These are phyloP conservation scores for Leccinum variicolor DNA, from an alignment of 768 basidiomycete species.

Conservation along the genomic window DNA sequence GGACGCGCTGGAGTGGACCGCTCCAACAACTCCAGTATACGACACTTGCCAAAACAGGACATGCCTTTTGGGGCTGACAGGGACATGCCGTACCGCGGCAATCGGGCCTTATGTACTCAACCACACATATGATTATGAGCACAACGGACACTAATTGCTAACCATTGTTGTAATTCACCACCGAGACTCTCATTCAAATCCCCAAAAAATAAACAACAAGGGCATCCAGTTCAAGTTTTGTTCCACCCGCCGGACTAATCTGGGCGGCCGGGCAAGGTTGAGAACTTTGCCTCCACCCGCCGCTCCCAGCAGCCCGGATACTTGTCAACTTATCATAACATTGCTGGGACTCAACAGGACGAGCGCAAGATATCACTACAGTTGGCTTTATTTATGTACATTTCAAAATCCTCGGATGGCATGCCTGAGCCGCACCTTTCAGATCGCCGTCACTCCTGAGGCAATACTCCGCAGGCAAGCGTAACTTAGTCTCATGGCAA, in stretches of 20 bases:
- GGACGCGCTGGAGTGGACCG: neutral
- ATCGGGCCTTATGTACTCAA: slow-evolving; percentile 29
- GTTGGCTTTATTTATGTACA: slow-evolving; percentile 8
- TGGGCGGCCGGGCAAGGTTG: neutral
- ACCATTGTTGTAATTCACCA: neutral
- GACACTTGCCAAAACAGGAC: slow-evolving; percentile 15
- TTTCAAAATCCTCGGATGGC: slow-evolving; percentile 10
- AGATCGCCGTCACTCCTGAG: slow-evolving; percentile 1
- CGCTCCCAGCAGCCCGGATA: neutral
- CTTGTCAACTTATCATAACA: neutral
- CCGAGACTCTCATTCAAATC: neutral
- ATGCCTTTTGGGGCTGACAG: slow-evolving; percentile 26
- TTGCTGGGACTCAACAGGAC: slow-evolving; percentile 1
- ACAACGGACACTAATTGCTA: slow-evolving; percentile 5
- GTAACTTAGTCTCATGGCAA: neutral
- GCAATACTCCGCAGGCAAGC: slow-evolving; percentile 2
- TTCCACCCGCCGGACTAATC: neutral
- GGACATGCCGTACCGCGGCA: slow-evolving; percentile 28
- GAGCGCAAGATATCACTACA: slow-evolving; percentile 5
- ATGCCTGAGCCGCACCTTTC: slow-evolving; percentile 2
- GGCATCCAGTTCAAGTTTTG: neutral
- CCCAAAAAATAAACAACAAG: neutral
- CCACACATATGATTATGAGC: neutral
- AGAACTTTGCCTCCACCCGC: neutral
- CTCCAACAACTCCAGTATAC: slow-evolving; percentile 6